Conservation (phyloP, 345 rosid species). For the Brassica rapa region DNA sequence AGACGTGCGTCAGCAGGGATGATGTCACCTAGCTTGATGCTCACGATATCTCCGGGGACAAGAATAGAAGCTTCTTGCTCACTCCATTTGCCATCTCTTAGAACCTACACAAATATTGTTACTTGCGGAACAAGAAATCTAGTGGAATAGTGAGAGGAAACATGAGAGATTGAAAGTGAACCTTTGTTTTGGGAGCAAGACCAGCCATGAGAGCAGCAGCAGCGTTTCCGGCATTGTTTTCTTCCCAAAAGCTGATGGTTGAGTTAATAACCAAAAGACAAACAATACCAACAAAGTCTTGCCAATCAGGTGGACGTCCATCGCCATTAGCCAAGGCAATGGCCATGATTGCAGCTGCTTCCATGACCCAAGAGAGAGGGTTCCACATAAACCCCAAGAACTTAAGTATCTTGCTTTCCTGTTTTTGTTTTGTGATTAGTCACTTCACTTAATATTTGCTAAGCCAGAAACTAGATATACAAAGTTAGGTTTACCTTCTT, state of each 20-base stretch:
- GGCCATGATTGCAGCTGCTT: background rate
- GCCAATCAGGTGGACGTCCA: background rate
- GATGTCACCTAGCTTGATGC: constrained; percentile 3
- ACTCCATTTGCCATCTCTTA: background rate
- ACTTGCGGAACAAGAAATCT: background rate
- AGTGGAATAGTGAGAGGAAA: background rate
- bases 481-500: constrained; percentile 49
- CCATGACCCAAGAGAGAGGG: constrained; percentile 6
- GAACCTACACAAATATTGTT: background rate
- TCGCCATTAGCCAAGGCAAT: constrained; percentile 1
- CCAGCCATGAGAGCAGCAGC: constrained; percentile 1
- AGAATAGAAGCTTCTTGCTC: constrained; percentile 4
- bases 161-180: background rate
- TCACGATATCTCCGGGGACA: background rate
- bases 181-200: constrained; percentile 1
- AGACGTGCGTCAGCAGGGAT: background rate
- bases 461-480: background rate
- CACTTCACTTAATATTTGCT: background rate
- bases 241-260: constrained; percentile 1
- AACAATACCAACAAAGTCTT: background rate
- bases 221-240: background rate
- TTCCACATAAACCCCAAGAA: constrained; percentile 1
- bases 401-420: background rate
- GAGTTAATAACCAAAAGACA: constrained; percentile 3
- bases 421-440: background rate